Base-by-base conservation (phyloP, 805 yeast species). In the Metschnikowia continentalis region DNA sequence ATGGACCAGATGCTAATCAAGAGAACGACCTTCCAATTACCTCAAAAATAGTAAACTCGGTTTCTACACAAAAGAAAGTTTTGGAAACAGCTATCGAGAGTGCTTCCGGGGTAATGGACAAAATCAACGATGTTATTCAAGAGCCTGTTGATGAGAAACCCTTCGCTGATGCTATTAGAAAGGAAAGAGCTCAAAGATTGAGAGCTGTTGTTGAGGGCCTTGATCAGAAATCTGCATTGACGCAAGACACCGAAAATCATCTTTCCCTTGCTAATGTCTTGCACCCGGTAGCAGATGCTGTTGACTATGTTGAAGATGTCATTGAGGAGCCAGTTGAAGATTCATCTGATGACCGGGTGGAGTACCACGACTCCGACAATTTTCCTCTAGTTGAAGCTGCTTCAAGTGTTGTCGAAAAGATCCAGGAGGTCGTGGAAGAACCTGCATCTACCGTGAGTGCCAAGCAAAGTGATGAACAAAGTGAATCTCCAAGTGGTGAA, bases 91-190 rank as follows among this genome's bases (percentile, higher is more conserved):
- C 38, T 10, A 17, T 42, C 14, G 32, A 26, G 15, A 26, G 35
- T 30, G 43, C 22, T 15, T 13, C 43, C 4, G 17, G 26, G 30
- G 33, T 40, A 13, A 6, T 26, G 22, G 33, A 35, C 22, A 15
- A 22, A 14, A 35, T 44, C n/a, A 26, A 44, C 26, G 33, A 44
- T 11, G 41, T 23, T 23, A 6, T 44, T 44, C 47, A 35, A 36
- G 47, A 44, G 32, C 47, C 47, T 15, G 35, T 44, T 23, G 40
- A 44, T 35, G 35, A 44, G 13, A n/a, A 44, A 23, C 6, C 13
- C 11, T 13, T 26, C n/a, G 14, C 20, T 36, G 48, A 36, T 17
- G 22, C 33, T n/a, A 8, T 19, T 22, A 30, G 40, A 37, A 19
- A 45, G 6, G 30, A 30, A 10, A 13, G 40, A 17, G 17, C 26